These are phyloP conservation scores for Pseudocercospora macadamiae DNA, from an alignment of 2,329 filamentous ascomycete genomes.

Conservation along the genomic window DNA sequence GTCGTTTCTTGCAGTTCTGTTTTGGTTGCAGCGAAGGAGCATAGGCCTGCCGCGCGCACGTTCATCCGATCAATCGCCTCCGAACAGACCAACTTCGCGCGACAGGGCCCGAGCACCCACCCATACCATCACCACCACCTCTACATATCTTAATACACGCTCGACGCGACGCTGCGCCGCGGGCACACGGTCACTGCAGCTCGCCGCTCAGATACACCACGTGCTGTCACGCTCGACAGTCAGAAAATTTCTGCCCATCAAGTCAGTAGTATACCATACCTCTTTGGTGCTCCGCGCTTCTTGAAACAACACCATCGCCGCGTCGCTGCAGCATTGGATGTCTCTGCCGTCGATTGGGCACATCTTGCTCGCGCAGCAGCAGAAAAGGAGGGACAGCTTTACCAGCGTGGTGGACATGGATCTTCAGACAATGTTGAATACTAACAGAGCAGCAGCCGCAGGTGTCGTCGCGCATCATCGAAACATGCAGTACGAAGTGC, in stretches of 20 bases:
- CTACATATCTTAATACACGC: conserved; percentile 8
- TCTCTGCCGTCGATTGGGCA: conserved; percentile 37
- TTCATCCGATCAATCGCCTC: conserved; percentile 9
- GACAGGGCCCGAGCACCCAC: conserved; percentile 18
- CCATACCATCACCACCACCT: conserved; percentile 17
- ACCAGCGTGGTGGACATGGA: conserved; percentile 39
- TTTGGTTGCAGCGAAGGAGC: conserved; percentile 16
- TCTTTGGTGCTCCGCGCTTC: conserved; percentile 17
- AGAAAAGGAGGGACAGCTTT: conserved; percentile 42
- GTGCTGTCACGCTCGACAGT: conserved; percentile 22
- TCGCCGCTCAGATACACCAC: conserved; percentile 19
- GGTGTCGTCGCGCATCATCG: conserved; percentile 29
- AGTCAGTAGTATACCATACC: conserved; percentile 30
- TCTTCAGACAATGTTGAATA: conserved; percentile 41
- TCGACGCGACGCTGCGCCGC: conserved; percentile 2
- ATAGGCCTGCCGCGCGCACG: conserved; percentile 17
- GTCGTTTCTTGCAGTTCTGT: conserved; percentile 3
- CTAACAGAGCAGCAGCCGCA: conserved; percentile 40
- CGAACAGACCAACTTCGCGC: conserved; percentile 32
- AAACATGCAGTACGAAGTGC: conserved; percentile 45
- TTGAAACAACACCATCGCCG: conserved; percentile 12
- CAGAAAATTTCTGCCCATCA: conserved; percentile 30
- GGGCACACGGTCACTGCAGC: conserved; percentile 3
- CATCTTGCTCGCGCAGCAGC: conserved; percentile 33
- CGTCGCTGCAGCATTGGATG: conserved; percentile 31